phyloP scores from a whole-genome alignment of 1,139 yeast species.

The Yamadazyma oceani region DNA sequence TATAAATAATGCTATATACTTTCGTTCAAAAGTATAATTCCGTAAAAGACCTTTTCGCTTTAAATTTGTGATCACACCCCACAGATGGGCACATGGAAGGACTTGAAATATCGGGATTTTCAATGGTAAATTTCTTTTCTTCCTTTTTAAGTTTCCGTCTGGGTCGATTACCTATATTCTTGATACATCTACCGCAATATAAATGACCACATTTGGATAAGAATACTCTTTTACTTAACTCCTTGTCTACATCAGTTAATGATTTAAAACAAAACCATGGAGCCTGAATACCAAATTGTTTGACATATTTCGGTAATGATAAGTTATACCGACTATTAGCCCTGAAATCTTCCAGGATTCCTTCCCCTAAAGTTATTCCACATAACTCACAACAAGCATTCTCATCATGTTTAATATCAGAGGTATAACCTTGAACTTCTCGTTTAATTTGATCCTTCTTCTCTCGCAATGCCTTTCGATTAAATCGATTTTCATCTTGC shows the following conservation, averaged over 20 bases:
- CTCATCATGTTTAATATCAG: slow-evolving; percentile 30
- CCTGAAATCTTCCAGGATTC: slow-evolving; percentile 56
- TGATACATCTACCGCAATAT: slow-evolving; percentile 83
- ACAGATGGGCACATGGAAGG: slow-evolving; percentile 49
- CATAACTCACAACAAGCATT: slow-evolving; percentile 65
- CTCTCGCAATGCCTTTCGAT: slow-evolving; percentile 28
- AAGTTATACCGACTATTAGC: slow-evolving; percentile 31
- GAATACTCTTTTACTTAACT: slow-evolving; percentile 67
- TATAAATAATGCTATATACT: not conserved
- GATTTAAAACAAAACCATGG: slow-evolving; percentile 62
- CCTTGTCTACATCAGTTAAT: slow-evolving; percentile 56
- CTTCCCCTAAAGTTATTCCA: slow-evolving; percentile 68
- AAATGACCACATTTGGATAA: slow-evolving; percentile 80
- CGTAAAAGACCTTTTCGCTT: slow-evolving; percentile 33
- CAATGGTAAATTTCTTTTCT: slow-evolving; percentile 27
- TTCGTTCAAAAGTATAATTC: slow-evolving; percentile 39
- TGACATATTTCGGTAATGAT: slow-evolving; percentile 26
- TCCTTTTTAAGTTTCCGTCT: slow-evolving; percentile 17
- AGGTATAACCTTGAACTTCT: slow-evolving; percentile 35
- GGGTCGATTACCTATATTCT: slow-evolving; percentile 49
- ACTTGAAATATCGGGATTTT: slow-evolving; percentile 47
- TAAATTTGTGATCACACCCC: slow-evolving; percentile 38
- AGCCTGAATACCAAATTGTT: slow-evolving; percentile 44
- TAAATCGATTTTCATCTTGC: slow-evolving; percentile 31
- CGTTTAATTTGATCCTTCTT: slow-evolving; percentile 27